A percentile compares a stretch with the other conserved stretches of the same genome.
These are phyloP conservation scores for Nitzschia putrida DNA, from an alignment of 108 stramenopile genomes.

Conservation along the genomic window DNA sequence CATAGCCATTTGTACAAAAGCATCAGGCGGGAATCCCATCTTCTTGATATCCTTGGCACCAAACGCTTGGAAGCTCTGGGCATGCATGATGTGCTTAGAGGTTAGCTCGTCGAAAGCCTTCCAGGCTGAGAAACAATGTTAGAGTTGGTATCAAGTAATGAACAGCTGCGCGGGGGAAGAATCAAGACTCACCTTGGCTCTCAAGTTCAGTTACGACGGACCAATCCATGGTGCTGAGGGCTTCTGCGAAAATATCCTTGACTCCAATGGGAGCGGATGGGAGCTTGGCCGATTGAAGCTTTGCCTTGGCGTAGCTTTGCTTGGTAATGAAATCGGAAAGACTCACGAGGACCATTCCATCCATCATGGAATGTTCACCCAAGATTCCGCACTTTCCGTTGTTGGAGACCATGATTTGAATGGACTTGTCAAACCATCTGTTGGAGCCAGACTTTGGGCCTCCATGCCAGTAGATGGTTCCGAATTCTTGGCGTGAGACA, in stretches of 20 bases:
- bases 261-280: neutral
- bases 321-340: slow-evolving; percentile 33
- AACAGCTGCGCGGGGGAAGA: no score
- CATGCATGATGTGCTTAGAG: slow-evolving; percentile 29
- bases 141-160: neutral
- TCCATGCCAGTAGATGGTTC: slow-evolving; percentile 18
- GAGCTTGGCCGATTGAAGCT: slow-evolving; percentile 1
- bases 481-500: slow-evolving; percentile 22
- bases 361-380: slow-evolving; percentile 73
- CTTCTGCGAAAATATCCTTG: slow-evolving; percentile 17
- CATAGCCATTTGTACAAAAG: slow-evolving; percentile 82
- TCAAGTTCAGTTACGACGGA: neutral
- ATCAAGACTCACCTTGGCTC: slow-evolving; percentile 10
- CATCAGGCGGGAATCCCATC: slow-evolving; percentile 57
- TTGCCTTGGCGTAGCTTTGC: slow-evolving; percentile 27
- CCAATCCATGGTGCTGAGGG: neutral
- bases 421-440: slow-evolving; percentile 72
- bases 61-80: slow-evolving; percentile 43
- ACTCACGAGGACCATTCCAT: slow-evolving; percentile 55
- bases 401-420: slow-evolving; percentile 52
- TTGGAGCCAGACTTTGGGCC: slow-evolving; percentile 33
- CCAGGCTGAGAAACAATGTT: slow-evolving; percentile 6
- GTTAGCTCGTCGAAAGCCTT: slow-evolving; percentile 16
- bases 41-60: slow-evolving; percentile 54
- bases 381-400: slow-evolving; percentile 66